These are phyloP conservation scores for Mallotus nudiflorus DNA, from an alignment of 345 rosid species.

Conservation along the genomic window DNA sequence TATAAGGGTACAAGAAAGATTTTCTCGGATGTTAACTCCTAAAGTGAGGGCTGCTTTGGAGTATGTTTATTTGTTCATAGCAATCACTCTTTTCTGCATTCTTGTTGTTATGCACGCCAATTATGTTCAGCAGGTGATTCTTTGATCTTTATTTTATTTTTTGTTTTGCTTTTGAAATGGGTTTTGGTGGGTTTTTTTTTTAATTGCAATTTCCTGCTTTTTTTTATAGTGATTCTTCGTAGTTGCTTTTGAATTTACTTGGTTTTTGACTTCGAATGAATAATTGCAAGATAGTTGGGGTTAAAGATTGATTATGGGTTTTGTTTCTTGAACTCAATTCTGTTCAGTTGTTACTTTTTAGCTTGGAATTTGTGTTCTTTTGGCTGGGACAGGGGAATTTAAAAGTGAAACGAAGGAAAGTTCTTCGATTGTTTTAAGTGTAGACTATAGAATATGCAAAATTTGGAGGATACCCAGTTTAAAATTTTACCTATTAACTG, in stretches of 20 bases:
- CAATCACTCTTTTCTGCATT: conserved; percentile 80
- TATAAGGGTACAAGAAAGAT: conserved; percentile 91
- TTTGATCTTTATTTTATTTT: not conserved
- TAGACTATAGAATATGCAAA: not conserved
- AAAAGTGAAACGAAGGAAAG: not conserved
- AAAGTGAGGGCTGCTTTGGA: conserved; percentile 80
- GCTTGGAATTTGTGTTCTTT: not conserved
- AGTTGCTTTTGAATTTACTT: not conserved
- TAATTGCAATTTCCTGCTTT: not conserved
- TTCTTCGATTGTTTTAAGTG: not conserved
- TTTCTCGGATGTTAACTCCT: conserved; percentile 84
- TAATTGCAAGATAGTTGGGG: not conserved
- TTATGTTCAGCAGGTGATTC: conserved; percentile 85
- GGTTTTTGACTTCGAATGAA: not conserved
- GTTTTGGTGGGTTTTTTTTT: not conserved
- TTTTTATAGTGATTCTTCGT: not conserved
- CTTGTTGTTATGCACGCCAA: conserved; percentile 99
- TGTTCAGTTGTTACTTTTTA: not conserved
- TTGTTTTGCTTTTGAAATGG: not conserved
- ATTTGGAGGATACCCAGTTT: not conserved
- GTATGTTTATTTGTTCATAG: conserved; percentile 71
- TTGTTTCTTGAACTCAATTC: not conserved
- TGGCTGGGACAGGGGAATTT: not conserved
- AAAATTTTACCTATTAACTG: not conserved
- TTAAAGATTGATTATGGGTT: not conserved